phyloP scores from a whole-genome alignment of 208 protist species.

The Leishmania arabica region DNA sequence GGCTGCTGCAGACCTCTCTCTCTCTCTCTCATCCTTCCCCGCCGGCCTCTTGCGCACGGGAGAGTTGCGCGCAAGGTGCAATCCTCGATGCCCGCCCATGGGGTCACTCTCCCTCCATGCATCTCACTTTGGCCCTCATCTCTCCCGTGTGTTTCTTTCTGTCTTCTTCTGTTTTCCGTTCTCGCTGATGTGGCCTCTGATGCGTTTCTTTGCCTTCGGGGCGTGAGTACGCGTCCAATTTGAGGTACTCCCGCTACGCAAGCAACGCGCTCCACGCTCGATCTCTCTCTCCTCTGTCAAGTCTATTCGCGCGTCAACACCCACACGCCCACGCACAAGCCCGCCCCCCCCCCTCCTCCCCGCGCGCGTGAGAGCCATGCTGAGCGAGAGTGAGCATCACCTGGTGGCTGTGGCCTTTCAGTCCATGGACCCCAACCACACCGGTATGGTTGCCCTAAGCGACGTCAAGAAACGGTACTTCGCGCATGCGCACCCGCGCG shows the following conservation, averaged over 20 bases:
- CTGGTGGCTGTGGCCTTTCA: constrained; percentile 55
- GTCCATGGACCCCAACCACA: constrained; percentile 53
- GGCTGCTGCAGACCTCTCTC: background rate
- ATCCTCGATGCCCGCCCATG: background rate
- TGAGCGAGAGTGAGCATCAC: constrained; percentile 29
- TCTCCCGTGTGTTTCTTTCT: background rate
- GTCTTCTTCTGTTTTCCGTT: no score
- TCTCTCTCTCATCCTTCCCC: background rate
- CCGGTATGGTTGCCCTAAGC: constrained; percentile 47
- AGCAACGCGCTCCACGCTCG: background rate
- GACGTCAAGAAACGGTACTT: constrained; percentile 65
- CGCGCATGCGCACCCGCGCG: constrained; percentile 67
- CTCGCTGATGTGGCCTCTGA: background rate
- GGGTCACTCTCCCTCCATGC: background rate
- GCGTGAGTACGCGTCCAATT: background rate
- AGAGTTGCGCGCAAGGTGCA: background rate
- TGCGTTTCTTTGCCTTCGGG: background rate
- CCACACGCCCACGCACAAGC: background rate
- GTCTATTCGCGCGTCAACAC: background rate
- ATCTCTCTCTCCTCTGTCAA: background rate
- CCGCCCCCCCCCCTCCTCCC: no score
- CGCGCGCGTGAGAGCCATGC: constrained; percentile 7
- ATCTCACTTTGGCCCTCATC: background rate
- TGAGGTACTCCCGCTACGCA: background rate
- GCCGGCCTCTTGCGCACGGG: background rate